These are phyloP conservation scores for Candida sojae DNA, from an alignment of 1,139 yeast species.

Conservation along the genomic window DNA sequence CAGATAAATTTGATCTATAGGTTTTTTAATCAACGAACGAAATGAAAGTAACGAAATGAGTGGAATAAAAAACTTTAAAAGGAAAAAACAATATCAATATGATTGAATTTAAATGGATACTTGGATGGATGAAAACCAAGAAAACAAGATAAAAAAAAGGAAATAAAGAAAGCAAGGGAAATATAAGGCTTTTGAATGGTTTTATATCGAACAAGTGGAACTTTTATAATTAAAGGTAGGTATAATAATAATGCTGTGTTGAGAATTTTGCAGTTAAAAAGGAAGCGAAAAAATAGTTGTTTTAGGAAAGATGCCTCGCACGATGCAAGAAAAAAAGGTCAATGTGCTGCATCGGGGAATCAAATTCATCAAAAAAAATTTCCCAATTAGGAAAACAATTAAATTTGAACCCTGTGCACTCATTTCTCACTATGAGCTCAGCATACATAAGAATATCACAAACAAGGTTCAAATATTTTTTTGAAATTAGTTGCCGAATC, in stretches of 20 bases:
- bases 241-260: background rate
- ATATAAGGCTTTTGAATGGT: background rate
- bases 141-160: background rate
- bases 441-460: background rate
- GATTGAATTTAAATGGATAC: background rate
- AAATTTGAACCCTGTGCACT: background rate
- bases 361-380: background rate
- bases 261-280: background rate
- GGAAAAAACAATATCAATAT: background rate
- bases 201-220: background rate
- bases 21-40: background rate
- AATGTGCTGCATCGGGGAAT: slow-evolving; percentile 1
- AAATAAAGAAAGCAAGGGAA: background rate
- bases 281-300: background rate
- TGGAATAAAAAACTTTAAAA: background rate
- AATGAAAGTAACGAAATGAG: background rate
- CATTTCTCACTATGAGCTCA: background rate
- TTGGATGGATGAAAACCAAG: background rate
- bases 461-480: background rate
- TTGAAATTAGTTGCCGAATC: background rate
- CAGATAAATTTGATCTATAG: background rate
- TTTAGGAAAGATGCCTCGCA: background rate
- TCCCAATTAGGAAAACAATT: background rate
- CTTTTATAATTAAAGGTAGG: background rate
- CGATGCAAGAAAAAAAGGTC: background rate